Base-by-base conservation (phyloP, 768 basidiomycete genomes). In the Russula sp. region DNA sequence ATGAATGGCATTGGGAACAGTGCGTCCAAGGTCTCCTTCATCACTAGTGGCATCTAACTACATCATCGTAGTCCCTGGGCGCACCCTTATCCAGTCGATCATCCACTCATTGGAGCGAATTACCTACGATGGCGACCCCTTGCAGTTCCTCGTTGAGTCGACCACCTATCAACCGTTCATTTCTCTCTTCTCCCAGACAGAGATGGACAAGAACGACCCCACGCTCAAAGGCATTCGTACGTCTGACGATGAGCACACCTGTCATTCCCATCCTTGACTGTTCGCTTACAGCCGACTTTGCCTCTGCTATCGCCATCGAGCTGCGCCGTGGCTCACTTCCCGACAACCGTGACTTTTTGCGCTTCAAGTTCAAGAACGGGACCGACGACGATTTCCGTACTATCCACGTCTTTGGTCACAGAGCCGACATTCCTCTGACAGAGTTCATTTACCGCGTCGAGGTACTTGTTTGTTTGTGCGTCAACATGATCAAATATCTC, bases 131-230 rank as follows among this genome's bases (percentile, higher is more conserved):
- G 83, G 81, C 64, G 86, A 90, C 75, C 86, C 89, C 48, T 82
- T 93, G 55, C 86, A 89, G 68, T 81, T 94, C 75, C 78, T 87
- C 73, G 71, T 92, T 66, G 78, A 90, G 67, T 83, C 89, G 75
- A 85, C 86, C 16, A 88, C 89, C 65, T 94, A 94, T 78, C 92
- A 93, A 73, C 86, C 92, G 14, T 91, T 95, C 82, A 85, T 93
- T 69, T 92, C 90, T 5, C 79, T 94, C 73, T 88, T 94, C 82
- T 83, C 85, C 70, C 81, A 88, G 73, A 83, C 89, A 20, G 88
- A 87, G 59, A 74, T 87, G 59, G 67, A 73, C 66, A 75, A 81
- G 63, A 74, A 79, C 32, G 73, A 83, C 70, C 86, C 87, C 1
- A 80, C 86, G 57, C 72, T 86, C 65, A 73, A 75, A 52, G 83